Evolutionary conservation across 306 rosid genomes (phyloP), one percentile per base, ranked within the genome.

Genomic region (Casuarina glauca): DNA sequence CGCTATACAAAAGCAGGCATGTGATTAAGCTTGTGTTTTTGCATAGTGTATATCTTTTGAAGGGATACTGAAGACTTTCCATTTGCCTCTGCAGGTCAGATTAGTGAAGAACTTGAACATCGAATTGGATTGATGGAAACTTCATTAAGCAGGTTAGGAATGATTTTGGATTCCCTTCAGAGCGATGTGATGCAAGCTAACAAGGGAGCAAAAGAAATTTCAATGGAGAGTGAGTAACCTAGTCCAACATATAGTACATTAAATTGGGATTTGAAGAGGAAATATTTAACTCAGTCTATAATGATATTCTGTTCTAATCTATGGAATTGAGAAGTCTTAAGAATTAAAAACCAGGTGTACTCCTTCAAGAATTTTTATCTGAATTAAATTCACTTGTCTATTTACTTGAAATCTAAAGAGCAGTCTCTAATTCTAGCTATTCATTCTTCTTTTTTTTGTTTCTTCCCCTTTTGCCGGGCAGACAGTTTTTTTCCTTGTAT

Each of bases 141-240:
- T 75, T 89, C 98, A 80, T 74, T 96, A 75, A 91, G 79, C 81
- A 90, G 91, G 87, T 89, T 91, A 45, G 91, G 90, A 54, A 93
- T 93, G 93, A 86, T 91, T 79, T 81, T 96, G 94, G 99, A 96
- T 85, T 96, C 99, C 85, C 74, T 96, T 75, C 98, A 91, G 77
- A 85, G 89, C 73, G 98, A 96, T 35, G 81, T 90, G 48, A 87
- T 96, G 90, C 98, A 96, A 82, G 87, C 84, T 82, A 88, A 83
- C 89, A 93, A 84, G 84, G 99, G 96, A 77, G 88, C 87, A 79
- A 93, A 96, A 86, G 97, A 96, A 80, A 76, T 86, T 72, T 81
- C 53, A 60, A 71, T 93, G 70, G 97, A 93, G 78, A 85, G 99
- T 95, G 85, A 88, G 99, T 84, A 38, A 39, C 74, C 79, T 60